Base-by-base conservation (phyloP, 805 yeast species). In the Starmerella apis region DNA sequence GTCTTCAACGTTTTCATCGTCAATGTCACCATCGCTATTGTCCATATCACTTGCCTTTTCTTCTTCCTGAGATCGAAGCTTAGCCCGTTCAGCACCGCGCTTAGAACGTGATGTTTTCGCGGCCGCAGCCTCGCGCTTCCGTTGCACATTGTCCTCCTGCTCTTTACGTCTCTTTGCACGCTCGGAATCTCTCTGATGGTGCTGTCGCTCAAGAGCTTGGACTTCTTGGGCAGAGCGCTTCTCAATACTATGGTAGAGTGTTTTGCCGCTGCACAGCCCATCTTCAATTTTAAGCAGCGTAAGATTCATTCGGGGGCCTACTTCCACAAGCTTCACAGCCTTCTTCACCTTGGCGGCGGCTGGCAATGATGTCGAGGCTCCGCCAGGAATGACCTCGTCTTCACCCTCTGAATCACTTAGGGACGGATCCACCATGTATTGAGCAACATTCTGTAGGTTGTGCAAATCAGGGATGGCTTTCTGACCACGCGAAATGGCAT, bases 361-460 rank as follows among this genome's bases (percentile, higher is more conserved):
- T 18, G 66, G 57, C 30, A 59, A 58, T 1, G 53, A 39, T 8
- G 48, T 27, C 33, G 49, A 33, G 10, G 54, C 50, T 22, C 48
- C 47, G 8, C 54, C 58, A 2, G 44, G 72, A 82, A 74, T 23
- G 80, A 85, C 51, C 57, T 88, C 96, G 53, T 88, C 96, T 61
- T 92, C 97, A 39, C 87, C 79, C 70, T 90, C 98, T 3, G 94
- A 83, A 61, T 90, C 98, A 43, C 92, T 81, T 1, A 96, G 86
- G 32, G 79, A 79, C 22, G 88, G 80, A 62, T 84, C 84, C 2
- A 87, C 87, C 48, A 90, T 72, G 56, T 83, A 75, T 59, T 90
- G 95, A 7, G 94, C 76, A 36, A 88, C 84, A 63, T 88, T 97
- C 36, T 71, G 70, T 42, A 79, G 79, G 33, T 70, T 73, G 31